Conservation (phyloP, 331 rosid genomes). For the Pyrus hybrid region DNA sequence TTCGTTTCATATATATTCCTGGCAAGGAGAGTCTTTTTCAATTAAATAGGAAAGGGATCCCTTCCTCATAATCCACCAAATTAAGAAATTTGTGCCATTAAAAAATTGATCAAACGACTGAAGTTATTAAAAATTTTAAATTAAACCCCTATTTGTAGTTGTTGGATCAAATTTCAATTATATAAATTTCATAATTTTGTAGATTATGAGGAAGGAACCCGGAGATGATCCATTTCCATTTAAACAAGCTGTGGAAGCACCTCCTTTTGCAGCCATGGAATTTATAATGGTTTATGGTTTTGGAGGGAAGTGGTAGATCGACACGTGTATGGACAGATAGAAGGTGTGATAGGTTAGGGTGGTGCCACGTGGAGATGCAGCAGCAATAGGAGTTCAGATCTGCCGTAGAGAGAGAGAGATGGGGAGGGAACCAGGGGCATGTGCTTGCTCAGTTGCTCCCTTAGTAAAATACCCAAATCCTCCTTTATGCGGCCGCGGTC, state of each 20-base stretch:
- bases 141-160: too few relatives aligned
- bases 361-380: conserved; percentile 29
- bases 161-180: too few relatives aligned
- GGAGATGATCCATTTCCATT: fast-evolving
- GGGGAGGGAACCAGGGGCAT: conserved; percentile 16
- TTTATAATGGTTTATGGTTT: neutral
- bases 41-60: too few relatives aligned
- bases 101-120: too few relatives aligned
- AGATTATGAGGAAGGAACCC: too few relatives aligned
- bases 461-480: neutral
- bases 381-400: neutral
- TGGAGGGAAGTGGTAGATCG: neutral
- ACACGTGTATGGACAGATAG: conserved; percentile 15
- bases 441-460: conserved; percentile 16
- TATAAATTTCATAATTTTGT: too few relatives aligned
- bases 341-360: conserved; percentile 19
- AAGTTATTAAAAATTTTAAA: too few relatives aligned
- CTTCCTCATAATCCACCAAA: too few relatives aligned
- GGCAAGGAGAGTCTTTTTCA: too few relatives aligned
- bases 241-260: neutral
- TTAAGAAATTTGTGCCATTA: too few relatives aligned
- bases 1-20: too few relatives aligned
- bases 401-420: neutral
- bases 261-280: neutral
- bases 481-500: neutral